Conservation (phyloP, 2,329 filamentous ascomycete species). For the Onygena corvina region DNA sequence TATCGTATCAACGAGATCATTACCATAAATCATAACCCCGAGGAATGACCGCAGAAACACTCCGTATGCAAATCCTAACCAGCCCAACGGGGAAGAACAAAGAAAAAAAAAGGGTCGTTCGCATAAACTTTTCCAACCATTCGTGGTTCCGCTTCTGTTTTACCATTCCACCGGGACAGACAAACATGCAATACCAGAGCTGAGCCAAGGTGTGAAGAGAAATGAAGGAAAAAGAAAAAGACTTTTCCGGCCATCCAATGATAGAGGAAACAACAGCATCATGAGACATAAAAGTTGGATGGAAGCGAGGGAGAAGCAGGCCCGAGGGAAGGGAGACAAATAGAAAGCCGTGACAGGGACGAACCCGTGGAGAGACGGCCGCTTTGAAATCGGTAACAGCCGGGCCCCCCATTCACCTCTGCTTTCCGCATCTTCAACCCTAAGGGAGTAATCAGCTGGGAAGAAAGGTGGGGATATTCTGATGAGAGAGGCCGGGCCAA, state of each 20-base stretch:
- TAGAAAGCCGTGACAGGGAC: not conserved
- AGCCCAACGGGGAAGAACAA: not conserved
- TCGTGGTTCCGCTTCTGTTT: not conserved
- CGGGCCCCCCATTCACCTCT: not conserved
- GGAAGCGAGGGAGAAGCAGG: not conserved
- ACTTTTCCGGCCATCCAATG: not conserved
- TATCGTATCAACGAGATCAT: constrained; percentile 8
- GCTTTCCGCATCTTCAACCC: not conserved
- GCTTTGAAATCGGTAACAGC: not conserved
- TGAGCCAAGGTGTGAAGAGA: not conserved
- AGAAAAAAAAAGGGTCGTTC: not conserved
- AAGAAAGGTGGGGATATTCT: not conserved
- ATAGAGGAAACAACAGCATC: not conserved
- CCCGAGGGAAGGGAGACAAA: constrained; percentile 2
- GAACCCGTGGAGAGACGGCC: not conserved
- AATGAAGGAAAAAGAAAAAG: not conserved
- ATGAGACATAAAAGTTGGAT: constrained; percentile 4
- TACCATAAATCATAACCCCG: constrained; percentile 6
- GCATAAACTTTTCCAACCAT: constrained; percentile 5
- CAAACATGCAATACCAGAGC: not conserved
- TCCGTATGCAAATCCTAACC: not conserved
- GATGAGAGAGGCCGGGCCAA: constrained; percentile 1
- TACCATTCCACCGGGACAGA: constrained; percentile 1
- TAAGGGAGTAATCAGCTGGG: not conserved
- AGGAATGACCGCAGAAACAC: not conserved